phyloP scores from a whole-genome alignment of 2,329 filamentous ascomycete genomes.

The Acrocalymma vagum region DNA sequence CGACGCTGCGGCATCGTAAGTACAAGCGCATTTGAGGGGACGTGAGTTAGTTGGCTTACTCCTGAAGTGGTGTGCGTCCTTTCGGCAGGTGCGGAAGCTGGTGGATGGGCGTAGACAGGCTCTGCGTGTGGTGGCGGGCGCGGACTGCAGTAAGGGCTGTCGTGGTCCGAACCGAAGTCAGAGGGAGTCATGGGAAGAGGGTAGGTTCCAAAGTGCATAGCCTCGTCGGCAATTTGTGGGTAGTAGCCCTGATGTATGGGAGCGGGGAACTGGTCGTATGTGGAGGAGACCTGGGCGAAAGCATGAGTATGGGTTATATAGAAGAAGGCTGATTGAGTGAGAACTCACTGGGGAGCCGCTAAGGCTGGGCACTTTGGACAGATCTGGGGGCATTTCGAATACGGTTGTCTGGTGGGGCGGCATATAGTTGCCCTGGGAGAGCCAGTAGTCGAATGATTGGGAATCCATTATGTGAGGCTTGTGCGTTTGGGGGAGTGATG shows the following conservation, averaged over 20 bases:
- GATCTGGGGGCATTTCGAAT: slow-evolving; percentile 44
- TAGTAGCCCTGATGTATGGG: slow-evolving; percentile 43
- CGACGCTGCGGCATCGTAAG: slow-evolving; percentile 55
- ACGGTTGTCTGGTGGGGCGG: slow-evolving; percentile 40
- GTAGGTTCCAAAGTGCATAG: slow-evolving; percentile 42
- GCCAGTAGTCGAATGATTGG: slow-evolving; percentile 47
- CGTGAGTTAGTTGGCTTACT: slow-evolving; percentile 34
- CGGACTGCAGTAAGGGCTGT: slow-evolving; percentile 49
- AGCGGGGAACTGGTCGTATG: slow-evolving; percentile 45
- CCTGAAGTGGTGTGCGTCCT: slow-evolving; percentile 49
- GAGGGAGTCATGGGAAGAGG: slow-evolving; percentile 49
- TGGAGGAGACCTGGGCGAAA: slow-evolving; percentile 40
- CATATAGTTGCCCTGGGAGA: slow-evolving; percentile 43
- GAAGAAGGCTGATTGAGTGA: neutral
- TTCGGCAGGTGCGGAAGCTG: slow-evolving; percentile 31
- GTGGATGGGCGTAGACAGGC: slow-evolving; percentile 25
- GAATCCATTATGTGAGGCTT: slow-evolving; percentile 39
- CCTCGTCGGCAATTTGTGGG: slow-evolving; percentile 41
- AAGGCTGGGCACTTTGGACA: slow-evolving; percentile 47
- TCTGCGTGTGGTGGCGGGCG: slow-evolving; percentile 35
- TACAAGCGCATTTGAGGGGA: too few relatives aligned
- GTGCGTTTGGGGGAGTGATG: slow-evolving; percentile 8
- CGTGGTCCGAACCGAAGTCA: slow-evolving; percentile 50
- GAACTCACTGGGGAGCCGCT: slow-evolving; percentile 48
- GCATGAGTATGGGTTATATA: slow-evolving; percentile 9